Evolutionary conservation across 257 asterid species (phyloP).

Genomic region (Fraxinus anomala): DNA sequence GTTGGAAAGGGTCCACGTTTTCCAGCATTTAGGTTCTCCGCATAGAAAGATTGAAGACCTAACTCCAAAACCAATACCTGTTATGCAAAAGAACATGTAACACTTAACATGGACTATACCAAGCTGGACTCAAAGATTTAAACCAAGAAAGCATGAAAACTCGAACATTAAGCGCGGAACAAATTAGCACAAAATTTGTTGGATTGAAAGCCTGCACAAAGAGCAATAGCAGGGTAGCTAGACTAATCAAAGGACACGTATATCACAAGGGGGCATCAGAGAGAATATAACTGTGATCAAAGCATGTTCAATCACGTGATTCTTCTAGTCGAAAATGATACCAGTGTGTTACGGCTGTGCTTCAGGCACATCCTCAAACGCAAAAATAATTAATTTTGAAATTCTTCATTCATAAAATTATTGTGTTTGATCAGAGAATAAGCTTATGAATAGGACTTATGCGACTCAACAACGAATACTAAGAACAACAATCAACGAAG

Average conservation of each 20-base stretch:
- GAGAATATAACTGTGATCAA: not conserved
- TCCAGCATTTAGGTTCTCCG: not conserved
- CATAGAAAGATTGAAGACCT: not conserved
- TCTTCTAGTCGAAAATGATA: not conserved
- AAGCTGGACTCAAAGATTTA: not conserved
- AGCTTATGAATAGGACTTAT: not conserved
- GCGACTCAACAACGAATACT: not conserved
- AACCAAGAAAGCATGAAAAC: not conserved
- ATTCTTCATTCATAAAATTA: not conserved
- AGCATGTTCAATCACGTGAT: not conserved
- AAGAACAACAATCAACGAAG: not conserved
- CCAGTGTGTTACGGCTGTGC: not conserved
- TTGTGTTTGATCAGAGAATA: not conserved
- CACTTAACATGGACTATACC: not conserved
- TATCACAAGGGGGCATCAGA: not conserved
- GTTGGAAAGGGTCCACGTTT: not conserved
- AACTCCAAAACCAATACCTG: not conserved
- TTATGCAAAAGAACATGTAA: not conserved
- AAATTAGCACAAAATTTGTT: no score
- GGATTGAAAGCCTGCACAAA: not conserved
- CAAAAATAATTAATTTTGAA: not conserved
- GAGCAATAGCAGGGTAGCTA: no score
- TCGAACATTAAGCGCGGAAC: not conserved
- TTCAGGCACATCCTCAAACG: not conserved
- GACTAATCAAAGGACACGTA: no score